Base-by-base conservation (phyloP, 805 yeast species). In the Monosporozyma siamensis region DNA sequence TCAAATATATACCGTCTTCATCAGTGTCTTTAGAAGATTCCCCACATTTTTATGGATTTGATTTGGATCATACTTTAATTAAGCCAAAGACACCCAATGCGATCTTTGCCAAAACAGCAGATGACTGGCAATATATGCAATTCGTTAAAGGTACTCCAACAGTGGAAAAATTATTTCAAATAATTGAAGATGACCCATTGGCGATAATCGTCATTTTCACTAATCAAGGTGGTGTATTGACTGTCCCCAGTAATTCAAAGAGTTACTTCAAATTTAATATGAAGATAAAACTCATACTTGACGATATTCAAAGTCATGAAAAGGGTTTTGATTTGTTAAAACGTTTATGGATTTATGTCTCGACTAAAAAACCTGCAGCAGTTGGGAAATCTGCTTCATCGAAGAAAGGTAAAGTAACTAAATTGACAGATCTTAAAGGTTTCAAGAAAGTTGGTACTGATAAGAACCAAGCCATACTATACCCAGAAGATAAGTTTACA, bases 51-150 rank as follows among this genome's bases (percentile, higher is more conserved):
- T 86, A 86, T 2, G 82, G 83, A 0, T 90, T 89, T 61, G 97
- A 90, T 59, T 66, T 90, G 40, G 98, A 90, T 65, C 81, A 77
- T 7, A 90, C 97, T 0, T 51, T 90, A 6, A 75, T 86, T 0
- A 56, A 58, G 12, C 79, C 95, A 0, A 80, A 75, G 54, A 43
- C 42, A 10, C 50, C 55, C 1, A 52, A 54, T 23, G 71, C 84
- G 0, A 71, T 67, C 38, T 86, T 80, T 55, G 70, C 87, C 0
- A 61, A 70, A 20, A 65, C 74, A 6, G 72, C 82, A 1, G 47
- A 59, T 3, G 97, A 90, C 59, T 90, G 97, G 97, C 66, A 68
- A 53, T 80, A 78, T 71, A 70, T 80, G 63, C 69, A 66, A 45
- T 58, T 52, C n/a, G 55, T 56, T 6, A 23, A 42, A 41, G 30